Base-by-base conservation (phyloP, 345 rosid species). In the Gossypium thurberi region DNA sequence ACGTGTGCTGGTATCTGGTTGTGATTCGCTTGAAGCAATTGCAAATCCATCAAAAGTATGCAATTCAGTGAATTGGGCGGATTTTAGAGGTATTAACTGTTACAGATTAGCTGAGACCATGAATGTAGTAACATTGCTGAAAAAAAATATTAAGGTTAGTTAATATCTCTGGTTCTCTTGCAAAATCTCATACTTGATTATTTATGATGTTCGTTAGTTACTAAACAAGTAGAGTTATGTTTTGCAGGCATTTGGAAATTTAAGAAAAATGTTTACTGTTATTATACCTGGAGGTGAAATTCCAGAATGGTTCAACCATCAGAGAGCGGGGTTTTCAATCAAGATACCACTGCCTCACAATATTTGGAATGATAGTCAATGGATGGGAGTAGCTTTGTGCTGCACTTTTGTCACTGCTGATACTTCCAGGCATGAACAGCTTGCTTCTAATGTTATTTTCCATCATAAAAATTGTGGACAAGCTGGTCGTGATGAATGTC, bases 401-500 rank as follows among this genome's bases (percentile, higher is more conserved):
- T 68, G 18, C 4, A 52, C 44, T 4, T 56, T 53, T n/a, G 11
- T 23, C 1, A 8, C 14, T 55, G 2, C 13, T 43, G 9, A 26
- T 33, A 12, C 0, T 21, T 8, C 8, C 4, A 20, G 10, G 12
- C 0, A 0, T 5, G 28, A 10, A 0, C 0, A 1, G 0, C 2
- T 9, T 1, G 0, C 0, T 3, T 8, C 3, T 3, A 21, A 20
- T 9, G 28, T 2, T 3, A 0, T 1, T 56, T 20, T 56, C 8
- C 12, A 6, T 20, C 4, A 21, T 8, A 55, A 12, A 9, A 55
- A 18, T 55, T 9, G 12, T 55, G 12, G 2, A 20, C 1, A 20
- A 20, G 58, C 4, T 11, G 4, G 3, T 55, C 0, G 0, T 21
- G 7, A 8, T n/a, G 28, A 1, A 1, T 8, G 1, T 28, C 0